phyloP scores from a whole-genome alignment of 2,329 filamentous ascomycete species.

The Clonostachys rhizophaga region DNA sequence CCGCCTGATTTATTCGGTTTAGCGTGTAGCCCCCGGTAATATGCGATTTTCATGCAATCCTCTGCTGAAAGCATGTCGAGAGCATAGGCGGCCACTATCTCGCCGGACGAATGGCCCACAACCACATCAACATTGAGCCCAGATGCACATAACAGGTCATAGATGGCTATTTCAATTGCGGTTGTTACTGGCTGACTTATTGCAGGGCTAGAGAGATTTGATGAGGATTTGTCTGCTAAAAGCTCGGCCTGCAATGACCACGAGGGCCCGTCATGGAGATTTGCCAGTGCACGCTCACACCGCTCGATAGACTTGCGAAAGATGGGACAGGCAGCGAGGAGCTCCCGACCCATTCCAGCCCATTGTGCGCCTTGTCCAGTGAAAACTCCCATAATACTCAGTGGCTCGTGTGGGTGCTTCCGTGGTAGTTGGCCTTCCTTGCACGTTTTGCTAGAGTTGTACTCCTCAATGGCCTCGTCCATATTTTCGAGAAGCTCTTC shows the following conservation, averaged over 20 bases:
- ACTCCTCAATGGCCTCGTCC: too few relatives aligned
- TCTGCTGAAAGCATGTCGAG: slow-evolving; percentile 11
- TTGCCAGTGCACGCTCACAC: neutral
- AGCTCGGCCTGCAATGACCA: too few relatives aligned
- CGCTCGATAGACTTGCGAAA: slow-evolving; percentile 14
- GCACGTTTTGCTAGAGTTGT: too few relatives aligned
- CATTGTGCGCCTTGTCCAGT: slow-evolving; percentile 25
- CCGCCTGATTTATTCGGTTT: too few relatives aligned
- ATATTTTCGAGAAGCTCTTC: too few relatives aligned
- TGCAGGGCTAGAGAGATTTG: too few relatives aligned
- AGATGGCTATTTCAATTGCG: neutral
- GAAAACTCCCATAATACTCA: slow-evolving; percentile 7
- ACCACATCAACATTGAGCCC: neutral
- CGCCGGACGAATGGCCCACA: neutral
- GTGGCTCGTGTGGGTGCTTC: too few relatives aligned
- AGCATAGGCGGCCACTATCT: slow-evolving; percentile 20
- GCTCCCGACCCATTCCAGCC: slow-evolving; percentile 21
- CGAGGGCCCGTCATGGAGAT: too few relatives aligned
- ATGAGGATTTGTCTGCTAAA: too few relatives aligned
- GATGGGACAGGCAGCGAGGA: slow-evolving; percentile 15
- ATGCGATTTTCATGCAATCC: slow-evolving; percentile 11
- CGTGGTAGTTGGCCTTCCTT: too few relatives aligned
- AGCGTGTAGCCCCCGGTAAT: slow-evolving; percentile 7
- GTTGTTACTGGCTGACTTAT: neutral
- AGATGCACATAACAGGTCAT: neutral